Evolutionary conservation across 2,329 filamentous ascomycete genomes (phyloP).

Genomic region (Hypomyces rosellus): DNA sequence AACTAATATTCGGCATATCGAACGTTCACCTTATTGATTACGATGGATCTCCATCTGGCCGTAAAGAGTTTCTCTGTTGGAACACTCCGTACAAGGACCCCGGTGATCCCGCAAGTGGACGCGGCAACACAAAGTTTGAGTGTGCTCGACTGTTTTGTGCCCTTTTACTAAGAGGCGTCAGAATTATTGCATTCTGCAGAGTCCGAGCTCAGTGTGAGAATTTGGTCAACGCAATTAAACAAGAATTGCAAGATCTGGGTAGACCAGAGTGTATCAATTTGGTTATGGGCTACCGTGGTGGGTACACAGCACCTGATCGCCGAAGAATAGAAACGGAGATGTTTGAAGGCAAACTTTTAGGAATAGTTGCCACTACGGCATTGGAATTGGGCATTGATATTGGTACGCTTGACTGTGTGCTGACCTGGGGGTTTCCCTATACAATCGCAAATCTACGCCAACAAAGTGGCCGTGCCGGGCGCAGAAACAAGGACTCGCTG

Average conservation of each 20-base stretch:
- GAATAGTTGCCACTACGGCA: conserved; percentile 89
- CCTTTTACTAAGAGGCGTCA: conserved; percentile 77
- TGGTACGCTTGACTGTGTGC: conserved; percentile 84
- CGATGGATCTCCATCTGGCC: conserved; percentile 82
- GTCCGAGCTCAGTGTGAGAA: conserved; percentile 85
- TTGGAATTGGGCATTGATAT: conserved; percentile 94
- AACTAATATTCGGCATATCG: conserved; percentile 84
- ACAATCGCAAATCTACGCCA: conserved; percentile 92
- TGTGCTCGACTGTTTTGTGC: conserved; percentile 89
- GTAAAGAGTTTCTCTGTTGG: conserved; percentile 96
- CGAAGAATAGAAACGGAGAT: conserved; percentile 87
- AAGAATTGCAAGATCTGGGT: conserved; percentile 67
- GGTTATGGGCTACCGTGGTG: conserved; percentile 93
- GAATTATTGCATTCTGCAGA: conserved; percentile 88
- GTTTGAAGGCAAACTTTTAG: conserved; percentile 91
- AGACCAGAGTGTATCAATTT: conserved; percentile 67
- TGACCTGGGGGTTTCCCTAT: conserved; percentile 92
- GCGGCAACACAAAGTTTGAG: conserved; percentile 76
- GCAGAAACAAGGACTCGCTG: conserved; percentile 87
- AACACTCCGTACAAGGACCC: conserved; percentile 94
- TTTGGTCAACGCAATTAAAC: conserved; percentile 71
- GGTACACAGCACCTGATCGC: conserved; percentile 87
- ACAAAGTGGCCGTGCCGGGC: conserved; percentile 86
- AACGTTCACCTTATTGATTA: conserved; percentile 78
- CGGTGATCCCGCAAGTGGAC: conserved; percentile 75